These are phyloP conservation scores for Tylopilus balloui DNA, from an alignment of 768 basidiomycete genomes.

Conservation along the genomic window DNA sequence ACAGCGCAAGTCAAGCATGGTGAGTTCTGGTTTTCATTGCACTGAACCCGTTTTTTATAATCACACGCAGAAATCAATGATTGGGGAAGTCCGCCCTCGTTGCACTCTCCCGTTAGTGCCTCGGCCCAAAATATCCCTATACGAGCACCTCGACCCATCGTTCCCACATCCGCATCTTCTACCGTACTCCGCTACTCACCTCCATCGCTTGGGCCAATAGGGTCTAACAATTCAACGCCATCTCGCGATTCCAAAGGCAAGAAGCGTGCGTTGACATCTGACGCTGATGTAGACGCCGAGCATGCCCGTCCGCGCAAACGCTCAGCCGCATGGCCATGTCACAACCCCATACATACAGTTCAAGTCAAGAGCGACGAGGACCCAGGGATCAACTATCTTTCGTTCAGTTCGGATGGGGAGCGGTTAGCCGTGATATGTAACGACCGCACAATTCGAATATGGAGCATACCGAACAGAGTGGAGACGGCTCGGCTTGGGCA, in stretches of 20 bases:
- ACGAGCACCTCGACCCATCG: constrained; percentile 29
- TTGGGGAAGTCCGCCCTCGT: constrained; percentile 19
- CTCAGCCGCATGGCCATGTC: constrained; percentile 45
- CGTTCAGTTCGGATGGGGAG: constrained; percentile 50
- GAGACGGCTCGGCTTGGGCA: constrained; percentile 59
- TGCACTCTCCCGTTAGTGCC: constrained; percentile 14
- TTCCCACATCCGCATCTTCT: constrained; percentile 31
- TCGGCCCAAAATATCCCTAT: constrained; percentile 22
- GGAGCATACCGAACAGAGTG: constrained; percentile 42
- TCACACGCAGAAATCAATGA: constrained; percentile 20
- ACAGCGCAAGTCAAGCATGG: constrained; percentile 30
- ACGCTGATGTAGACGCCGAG: constrained; percentile 23
- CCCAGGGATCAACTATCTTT: constrained; percentile 43
- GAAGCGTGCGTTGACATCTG: constrained; percentile 37
- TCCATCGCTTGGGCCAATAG: constrained; percentile 11
- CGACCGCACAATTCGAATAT: constrained; percentile 61
- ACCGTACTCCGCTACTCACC: constrained; percentile 29
- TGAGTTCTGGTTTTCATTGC: constrained; percentile 12
- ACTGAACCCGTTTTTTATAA: not conserved
- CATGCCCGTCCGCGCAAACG: constrained; percentile 33
- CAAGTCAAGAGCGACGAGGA: constrained; percentile 45
- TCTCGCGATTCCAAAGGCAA: constrained; percentile 29
- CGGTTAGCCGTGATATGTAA: constrained; percentile 57
- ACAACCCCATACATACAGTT: constrained; percentile 35
- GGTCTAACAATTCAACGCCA: constrained; percentile 26